phyloP scores from a whole-genome alignment of 1,284 basidiomycete genomes.

The Ceratobasidium sp. region DNA sequence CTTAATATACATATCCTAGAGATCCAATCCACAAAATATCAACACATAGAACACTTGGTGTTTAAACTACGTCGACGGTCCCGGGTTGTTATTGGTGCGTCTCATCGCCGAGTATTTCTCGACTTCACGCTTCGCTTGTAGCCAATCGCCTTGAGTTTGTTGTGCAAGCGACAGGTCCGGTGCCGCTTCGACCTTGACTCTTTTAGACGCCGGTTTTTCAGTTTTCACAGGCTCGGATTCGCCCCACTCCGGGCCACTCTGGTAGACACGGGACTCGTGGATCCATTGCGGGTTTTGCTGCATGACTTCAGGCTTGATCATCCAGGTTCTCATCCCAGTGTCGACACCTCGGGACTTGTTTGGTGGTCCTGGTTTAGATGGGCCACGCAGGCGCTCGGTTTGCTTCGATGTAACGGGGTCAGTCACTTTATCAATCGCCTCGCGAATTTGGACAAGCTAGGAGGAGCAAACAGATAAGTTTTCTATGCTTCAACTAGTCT shows the following conservation, averaged over 20 bases:
- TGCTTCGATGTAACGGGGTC: neutral
- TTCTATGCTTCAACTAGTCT: neutral
- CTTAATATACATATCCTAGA: too few species aligned
- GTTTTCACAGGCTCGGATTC: neutral
- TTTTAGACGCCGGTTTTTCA: neutral
- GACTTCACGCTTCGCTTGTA: neutral
- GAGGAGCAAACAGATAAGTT: neutral
- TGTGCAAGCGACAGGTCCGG: neutral
- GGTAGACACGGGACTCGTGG: neutral
- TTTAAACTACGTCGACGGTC: too few species aligned
- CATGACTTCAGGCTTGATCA: neutral
- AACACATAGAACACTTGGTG: too few species aligned
- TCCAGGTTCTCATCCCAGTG: neutral
- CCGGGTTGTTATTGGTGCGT: neutral
- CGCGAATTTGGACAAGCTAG: neutral
- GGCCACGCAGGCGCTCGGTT: neutral
- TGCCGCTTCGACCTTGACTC: neutral
- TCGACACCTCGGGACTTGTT: neutral
- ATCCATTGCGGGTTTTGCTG: neutral
- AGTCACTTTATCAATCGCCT: neutral
- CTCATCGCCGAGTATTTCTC: neutral
- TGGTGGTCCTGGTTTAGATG: neutral
- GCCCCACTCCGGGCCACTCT: neutral
- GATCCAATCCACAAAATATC: too few species aligned
- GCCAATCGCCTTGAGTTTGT: neutral